Percentiles rank a stretch among this genome's conserved stretches.
These are phyloP conservation scores for Plasmodium malariae DNA, from an alignment of 169 alveolate species.

Conservation along the genomic window DNA sequence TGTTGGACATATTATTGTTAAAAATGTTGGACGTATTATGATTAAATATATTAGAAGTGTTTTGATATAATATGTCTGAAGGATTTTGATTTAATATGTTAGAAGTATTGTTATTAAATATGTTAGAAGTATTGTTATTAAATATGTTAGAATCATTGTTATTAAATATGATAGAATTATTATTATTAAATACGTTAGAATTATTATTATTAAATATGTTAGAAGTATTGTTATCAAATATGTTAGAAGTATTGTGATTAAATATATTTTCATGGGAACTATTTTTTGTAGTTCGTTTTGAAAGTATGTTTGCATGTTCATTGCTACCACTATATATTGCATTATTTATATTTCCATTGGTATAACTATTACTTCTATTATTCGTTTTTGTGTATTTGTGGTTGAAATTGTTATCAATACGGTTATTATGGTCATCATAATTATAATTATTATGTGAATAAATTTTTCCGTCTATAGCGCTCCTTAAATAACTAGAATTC, in stretches of 20 bases:
- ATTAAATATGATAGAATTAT: neutral
- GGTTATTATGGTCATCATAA: conserved; percentile 15
- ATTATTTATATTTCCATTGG: conserved; percentile 9
- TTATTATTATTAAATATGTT: neutral
- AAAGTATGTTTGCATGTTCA: neutral
- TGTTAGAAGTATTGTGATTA: neutral
- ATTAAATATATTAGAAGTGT: neutral
- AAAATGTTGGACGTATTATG: neutral
- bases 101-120: neutral
- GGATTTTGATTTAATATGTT: neutral
- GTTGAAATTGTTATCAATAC: neutral
- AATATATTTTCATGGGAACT: conserved; percentile 12
- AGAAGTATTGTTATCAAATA: neutral
- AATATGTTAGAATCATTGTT: neutral
- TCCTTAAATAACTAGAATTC: conserved; percentile 9
- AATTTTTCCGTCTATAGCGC: neutral
- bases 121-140: neutral
- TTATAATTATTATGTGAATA: conserved; percentile 12
- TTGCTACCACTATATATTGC: neutral
- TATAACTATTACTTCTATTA: conserved; percentile 17
- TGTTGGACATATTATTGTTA: neutral
- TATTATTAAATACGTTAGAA: neutral
- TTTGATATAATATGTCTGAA: conserved; percentile 1
- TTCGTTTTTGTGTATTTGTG: conserved; percentile 18
- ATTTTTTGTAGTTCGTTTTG: conserved; percentile 19